phyloP scores from a whole-genome alignment of 768 basidiomycete species.

The Termitomyces sp. region DNA sequence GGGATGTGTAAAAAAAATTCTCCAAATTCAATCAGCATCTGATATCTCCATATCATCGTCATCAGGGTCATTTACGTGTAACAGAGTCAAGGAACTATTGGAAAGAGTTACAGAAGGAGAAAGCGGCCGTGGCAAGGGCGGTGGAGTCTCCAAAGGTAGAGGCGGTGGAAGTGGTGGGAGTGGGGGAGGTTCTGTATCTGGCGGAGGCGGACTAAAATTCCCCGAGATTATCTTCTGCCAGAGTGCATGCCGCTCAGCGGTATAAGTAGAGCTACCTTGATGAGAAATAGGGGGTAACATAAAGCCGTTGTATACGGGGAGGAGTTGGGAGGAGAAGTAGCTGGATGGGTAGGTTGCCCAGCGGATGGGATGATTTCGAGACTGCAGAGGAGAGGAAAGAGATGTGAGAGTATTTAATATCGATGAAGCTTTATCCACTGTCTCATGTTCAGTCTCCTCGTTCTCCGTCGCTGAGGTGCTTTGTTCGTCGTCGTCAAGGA shows the following conservation, averaged over 20 bases:
- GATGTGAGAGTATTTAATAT: neutral
- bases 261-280: conserved; percentile 20
- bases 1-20: neutral
- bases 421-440: neutral
- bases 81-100: neutral
- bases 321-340: conserved; percentile 50
- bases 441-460: neutral
- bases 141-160: conserved; percentile 10
- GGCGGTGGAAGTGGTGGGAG: conserved; percentile 20
- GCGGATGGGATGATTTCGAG: conserved; percentile 20
- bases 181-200: conserved; percentile 4
- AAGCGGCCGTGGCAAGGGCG: conserved; percentile 8
- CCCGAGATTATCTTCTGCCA: conserved; percentile 32
- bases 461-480: neutral
- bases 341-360: conserved; percentile 63
- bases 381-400: neutral
- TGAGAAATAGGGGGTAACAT: conserved; percentile 28
- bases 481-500: neutral
- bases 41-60: conserved; percentile 28
- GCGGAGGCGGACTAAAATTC: conserved; percentile 8
- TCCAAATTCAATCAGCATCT: conserved; percentile 14
- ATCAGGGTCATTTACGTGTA: neutral
- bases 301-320: conserved; percentile 44
- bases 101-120: conserved; percentile 15
- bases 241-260: conserved; percentile 31